Evolutionary conservation across 2,329 filamentous ascomycete genomes (phyloP), one percentile per base, ranked within the genome.

Genomic region (Thermomyces lanuginosus): DNA sequence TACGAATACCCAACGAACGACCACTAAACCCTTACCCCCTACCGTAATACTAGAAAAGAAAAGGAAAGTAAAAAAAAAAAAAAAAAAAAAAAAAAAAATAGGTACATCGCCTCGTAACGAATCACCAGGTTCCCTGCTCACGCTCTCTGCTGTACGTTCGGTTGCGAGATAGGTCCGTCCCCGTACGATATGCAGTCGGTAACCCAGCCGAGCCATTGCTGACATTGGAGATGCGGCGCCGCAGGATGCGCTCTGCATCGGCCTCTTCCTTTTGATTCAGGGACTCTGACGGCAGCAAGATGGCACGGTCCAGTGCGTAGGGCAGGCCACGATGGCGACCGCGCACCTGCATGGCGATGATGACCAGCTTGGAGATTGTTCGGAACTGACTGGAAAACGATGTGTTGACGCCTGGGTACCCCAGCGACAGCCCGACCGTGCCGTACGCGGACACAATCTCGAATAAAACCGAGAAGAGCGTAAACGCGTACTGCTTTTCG

Each of bases 381-480:
- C 65, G 70, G 50, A 98, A 93, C 40, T 93, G 71, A 0, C 69
- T 76, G 16, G 72, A 83, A 37, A 98, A 82, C 0, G 79, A 83
- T 0, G 82, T 67, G 50, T 92, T 78, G 48, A 72, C 63, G 11
- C 56, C 60, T 0, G 77, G 64, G 35, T 86, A 92, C 4, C 89
- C 89, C 9, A 98, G 64, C 26, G 76, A 86, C 31, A 98, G 58
- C 1, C 89, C 89, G 14, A 98, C 89, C 1, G 89, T 98, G 36
- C 89, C 91, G 44, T 92, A 92, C 1, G 83, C 83, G 30, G 78
- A 86, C 34, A 92, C 72, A 24, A 91, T 72, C 48, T 92, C 83
- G 42, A 92, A 92, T 3, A 92, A 62, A 5, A 69, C 60, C 5
- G 64, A 57, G 46, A 80, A 84, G 48, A 80, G 58, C 31, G 70